Evolutionary conservation across 169 alveolate species (phyloP).

Genomic region (Fabrea salina): DNA sequence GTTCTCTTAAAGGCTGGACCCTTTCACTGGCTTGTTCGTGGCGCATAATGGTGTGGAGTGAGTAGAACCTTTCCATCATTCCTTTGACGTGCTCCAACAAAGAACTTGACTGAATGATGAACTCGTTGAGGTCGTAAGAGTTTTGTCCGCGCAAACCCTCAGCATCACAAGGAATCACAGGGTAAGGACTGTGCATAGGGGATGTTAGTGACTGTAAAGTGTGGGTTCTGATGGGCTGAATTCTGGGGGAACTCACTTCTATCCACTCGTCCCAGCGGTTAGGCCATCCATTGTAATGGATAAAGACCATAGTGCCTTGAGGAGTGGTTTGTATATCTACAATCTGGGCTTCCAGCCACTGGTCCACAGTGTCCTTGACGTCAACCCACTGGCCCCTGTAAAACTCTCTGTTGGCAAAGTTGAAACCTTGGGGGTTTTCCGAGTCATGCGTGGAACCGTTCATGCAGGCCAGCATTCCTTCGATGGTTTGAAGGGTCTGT

Average conservation of each 20-base stretch:
- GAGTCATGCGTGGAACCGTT: slow-evolving; percentile 20
- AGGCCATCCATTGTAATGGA: slow-evolving; percentile 90
- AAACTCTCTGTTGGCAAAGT: slow-evolving; percentile 58
- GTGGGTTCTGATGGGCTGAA: slow-evolving; percentile 73
- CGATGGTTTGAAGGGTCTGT: slow-evolving; percentile 44
- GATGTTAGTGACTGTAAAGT: slow-evolving; percentile 71
- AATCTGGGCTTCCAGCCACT: slow-evolving; percentile 87
- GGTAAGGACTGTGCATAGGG: slow-evolving; percentile 68
- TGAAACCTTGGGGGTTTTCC: slow-evolving; percentile 40
- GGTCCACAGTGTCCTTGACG: slow-evolving; percentile 85
- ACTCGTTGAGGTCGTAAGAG: slow-evolving; percentile 3
- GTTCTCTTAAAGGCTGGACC: slow-evolving; percentile 4
- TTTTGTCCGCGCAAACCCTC: neutral
- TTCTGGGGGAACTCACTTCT: slow-evolving; percentile 64
- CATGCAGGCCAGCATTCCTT: slow-evolving; percentile 37
- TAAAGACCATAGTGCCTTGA: slow-evolving; percentile 55
- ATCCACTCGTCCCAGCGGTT: slow-evolving; percentile 90
- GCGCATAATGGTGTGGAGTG: neutral
- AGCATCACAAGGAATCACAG: slow-evolving; percentile 78
- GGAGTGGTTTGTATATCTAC: slow-evolving; percentile 46
- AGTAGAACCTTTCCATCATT: neutral
- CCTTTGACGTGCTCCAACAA: neutral
- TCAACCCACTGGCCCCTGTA: slow-evolving; percentile 84
- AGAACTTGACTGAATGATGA: neutral
- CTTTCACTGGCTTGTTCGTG: slow-evolving; percentile 24